Percentiles rank a stretch among this genome's conserved stretches.
Conservation (phyloP, 306 rosid species). For the Dryas alaskensis region DNA sequence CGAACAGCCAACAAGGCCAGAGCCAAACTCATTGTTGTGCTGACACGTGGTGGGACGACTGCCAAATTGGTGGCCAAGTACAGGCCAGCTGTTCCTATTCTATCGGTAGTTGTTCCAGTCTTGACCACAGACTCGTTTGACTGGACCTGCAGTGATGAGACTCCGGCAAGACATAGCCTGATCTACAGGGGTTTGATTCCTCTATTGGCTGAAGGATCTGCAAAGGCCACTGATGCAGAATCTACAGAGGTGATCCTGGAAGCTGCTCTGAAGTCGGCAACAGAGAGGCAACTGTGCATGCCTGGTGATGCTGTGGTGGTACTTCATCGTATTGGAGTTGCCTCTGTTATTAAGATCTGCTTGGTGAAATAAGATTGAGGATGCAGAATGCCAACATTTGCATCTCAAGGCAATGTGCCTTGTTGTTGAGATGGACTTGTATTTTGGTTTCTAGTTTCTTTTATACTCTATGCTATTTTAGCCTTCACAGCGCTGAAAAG, state of each 20-base stretch:
- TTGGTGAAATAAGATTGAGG: conserved; percentile 48
- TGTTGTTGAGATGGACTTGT: conserved; percentile 16
- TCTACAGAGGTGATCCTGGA: conserved; percentile 89
- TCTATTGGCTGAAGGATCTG: conserved; percentile 87
- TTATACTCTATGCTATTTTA: conserved; percentile 26
- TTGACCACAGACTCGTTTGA: conserved; percentile 82
- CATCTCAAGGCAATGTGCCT: not conserved
- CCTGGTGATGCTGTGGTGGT: conserved; percentile 92
- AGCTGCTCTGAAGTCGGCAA: conserved; percentile 86
- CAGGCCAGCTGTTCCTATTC: conserved; percentile 92
- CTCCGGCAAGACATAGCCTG: conserved; percentile 92
- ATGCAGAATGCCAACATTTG: conserved; percentile 20
- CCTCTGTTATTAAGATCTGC: conserved; percentile 93
- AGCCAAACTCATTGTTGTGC: conserved; percentile 83
- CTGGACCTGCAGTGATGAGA: conserved; percentile 89
- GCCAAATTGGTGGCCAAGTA: conserved; percentile 93
- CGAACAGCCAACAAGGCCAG: conserved; percentile 87
- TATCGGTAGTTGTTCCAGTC: conserved; percentile 92
- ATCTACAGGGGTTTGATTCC: conserved; percentile 93
- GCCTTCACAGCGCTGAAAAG: conserved; percentile 26
- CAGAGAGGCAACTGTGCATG: conserved; percentile 58
- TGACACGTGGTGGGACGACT: conserved; percentile 87
- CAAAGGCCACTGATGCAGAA: conserved; percentile 98
- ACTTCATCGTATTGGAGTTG: conserved; percentile 81
- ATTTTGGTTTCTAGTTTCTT: conserved; percentile 19